Conservation (phyloP, 768 basidiomycete genomes). For the Scleroderma bovista region DNA sequence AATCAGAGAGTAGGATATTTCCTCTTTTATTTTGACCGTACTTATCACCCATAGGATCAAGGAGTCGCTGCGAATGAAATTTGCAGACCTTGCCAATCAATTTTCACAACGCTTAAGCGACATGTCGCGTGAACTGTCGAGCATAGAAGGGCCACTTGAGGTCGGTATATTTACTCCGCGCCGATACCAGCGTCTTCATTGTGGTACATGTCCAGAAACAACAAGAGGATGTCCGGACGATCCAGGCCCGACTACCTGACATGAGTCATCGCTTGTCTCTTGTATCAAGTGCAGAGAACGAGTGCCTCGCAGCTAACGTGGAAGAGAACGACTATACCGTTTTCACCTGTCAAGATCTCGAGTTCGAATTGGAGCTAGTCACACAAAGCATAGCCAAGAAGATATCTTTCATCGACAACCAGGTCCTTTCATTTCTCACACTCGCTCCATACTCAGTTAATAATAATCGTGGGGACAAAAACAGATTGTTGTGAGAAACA, state of each 20-base stretch:
- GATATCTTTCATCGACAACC: conserved; percentile 95
- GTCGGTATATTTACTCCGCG: conserved; percentile 30
- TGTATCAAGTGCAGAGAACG: conserved; percentile 62
- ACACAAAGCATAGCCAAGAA: conserved; percentile 81
- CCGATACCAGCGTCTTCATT: conserved; percentile 4
- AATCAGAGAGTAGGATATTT: conserved; percentile 70
- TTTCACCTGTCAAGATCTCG: conserved; percentile 82
- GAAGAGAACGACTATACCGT: conserved; percentile 97
- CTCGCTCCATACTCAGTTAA: not conserved
- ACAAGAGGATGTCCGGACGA: conserved; percentile 56
- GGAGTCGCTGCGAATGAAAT: conserved; percentile 68
- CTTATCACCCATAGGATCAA: conserved; percentile 58
- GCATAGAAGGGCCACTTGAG: conserved; percentile 73
- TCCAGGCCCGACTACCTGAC: conserved; percentile 63
- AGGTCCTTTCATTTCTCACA: conserved; percentile 40
- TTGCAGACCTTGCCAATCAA: conserved; percentile 71
- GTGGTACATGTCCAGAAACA: conserved; percentile 48
- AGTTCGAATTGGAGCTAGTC: conserved; percentile 83
- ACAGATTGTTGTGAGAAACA: conserved; percentile 89
- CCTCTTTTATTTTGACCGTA: not conserved
- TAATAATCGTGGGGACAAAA: conserved; percentile 8
- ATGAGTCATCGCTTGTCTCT: conserved; percentile 52
- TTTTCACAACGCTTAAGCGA: conserved; percentile 63
- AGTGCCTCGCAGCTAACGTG: conserved; percentile 82
- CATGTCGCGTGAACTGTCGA: conserved; percentile 68